Evolutionary conservation across 345 rosid genomes (phyloP), one percentile per base, ranked within the genome.

Genomic region (Jatropha curcas): DNA sequence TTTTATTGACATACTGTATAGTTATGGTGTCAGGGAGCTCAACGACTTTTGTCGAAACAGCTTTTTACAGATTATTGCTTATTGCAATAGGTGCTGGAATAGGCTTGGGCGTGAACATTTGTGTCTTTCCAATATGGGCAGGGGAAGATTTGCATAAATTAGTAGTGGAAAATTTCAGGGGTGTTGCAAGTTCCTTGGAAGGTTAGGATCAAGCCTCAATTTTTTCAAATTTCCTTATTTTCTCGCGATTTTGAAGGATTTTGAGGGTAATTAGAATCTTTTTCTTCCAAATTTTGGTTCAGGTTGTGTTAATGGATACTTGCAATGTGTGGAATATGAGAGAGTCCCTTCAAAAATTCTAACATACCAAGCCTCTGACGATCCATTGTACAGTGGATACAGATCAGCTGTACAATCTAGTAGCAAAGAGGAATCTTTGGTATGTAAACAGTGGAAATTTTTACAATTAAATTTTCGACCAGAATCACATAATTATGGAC

Each of bases 311-410:
- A 76, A 84, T 77, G 87, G 89, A 25, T 93, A 91, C 78, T 59
- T 93, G 74, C 88, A 89, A 76, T 87, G 94, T 71, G 84, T 87
- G 72, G 98, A 83, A 75, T 93, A 93, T 60, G 90, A 85, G 78
- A 85, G 98, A 72, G 66, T 93, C 14, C 98, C 98, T 73, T 93
- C 98, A 5, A 93, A 89, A 77, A 93, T 93, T 74, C 87, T 93
- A 34, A 84, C 85, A 13, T 93, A 91, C 82, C 97, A 93, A 84
- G 97, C 97, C 67, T 88, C 90, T 5, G 97, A 93, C 84, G 98
- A 93, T 59, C 92, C 84, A 0, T 64, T 93, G 5, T 93, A 93
- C 64, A 89, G 86, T 79, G 97, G 96, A 48, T 93, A 91, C 71
- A 82, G 97, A 81, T 82, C 97, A 4, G 98, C 81, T 16, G 93